These are phyloP conservation scores for Arabidopsis lyrata DNA, from an alignment of 441 rosid genomes.

Conservation along the genomic window DNA sequence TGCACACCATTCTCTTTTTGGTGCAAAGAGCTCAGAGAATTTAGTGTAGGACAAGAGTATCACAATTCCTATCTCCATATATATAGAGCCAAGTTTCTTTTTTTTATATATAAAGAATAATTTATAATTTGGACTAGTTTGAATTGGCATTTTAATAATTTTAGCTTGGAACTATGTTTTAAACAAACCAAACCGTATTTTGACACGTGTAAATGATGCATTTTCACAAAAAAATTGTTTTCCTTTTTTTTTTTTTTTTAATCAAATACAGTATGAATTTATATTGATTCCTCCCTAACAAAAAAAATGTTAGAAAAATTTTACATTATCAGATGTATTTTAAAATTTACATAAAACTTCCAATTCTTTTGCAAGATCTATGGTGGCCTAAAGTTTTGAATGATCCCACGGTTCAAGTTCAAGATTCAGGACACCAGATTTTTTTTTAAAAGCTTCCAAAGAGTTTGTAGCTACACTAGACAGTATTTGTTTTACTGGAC, in stretches of 20 bases:
- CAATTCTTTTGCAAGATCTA: too few relatives aligned
- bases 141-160: slow-evolving; percentile 16
- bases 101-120: neutral
- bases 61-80: slow-evolving; percentile 42
- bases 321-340: too few relatives aligned
- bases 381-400: neutral
- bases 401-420: neutral
- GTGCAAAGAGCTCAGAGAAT: slow-evolving; percentile 17
- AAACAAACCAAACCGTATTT: neutral
- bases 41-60: slow-evolving; percentile 14
- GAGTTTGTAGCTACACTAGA: slow-evolving; percentile 18
- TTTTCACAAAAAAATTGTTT: neutral
- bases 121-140: slow-evolving; percentile 18
- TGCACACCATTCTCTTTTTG: slow-evolving; percentile 50
- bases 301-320: neutral
- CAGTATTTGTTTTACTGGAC: slow-evolving; percentile 26
- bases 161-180: neutral
- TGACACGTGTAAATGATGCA: slow-evolving; percentile 16
- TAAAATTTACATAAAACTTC: neutral
- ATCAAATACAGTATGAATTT: neutral
- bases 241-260: neutral
- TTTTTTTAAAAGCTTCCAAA: neutral
- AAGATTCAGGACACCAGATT: neutral
- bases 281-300: neutral
- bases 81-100: slow-evolving; percentile 17